These are phyloP conservation scores for Metschnikowia lunata DNA, from an alignment of 805 yeast genomes.

Conservation along the genomic window DNA sequence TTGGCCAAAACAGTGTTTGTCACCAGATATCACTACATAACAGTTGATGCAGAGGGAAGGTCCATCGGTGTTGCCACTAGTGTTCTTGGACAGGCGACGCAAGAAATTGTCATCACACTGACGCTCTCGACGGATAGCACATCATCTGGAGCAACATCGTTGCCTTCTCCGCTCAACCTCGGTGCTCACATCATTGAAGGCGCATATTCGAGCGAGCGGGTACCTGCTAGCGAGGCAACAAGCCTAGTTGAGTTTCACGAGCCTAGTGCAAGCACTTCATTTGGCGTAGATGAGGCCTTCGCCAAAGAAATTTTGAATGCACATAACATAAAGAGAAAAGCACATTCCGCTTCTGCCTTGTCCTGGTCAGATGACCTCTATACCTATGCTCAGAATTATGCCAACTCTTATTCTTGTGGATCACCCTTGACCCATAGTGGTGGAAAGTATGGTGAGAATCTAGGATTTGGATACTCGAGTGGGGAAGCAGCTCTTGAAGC, in stretches of 20 bases:
- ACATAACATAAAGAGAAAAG: slow-evolving; percentile 44
- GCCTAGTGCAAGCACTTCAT: slow-evolving; percentile 15
- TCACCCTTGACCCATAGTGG: slow-evolving; percentile 14
- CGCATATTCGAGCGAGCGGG: background rate
- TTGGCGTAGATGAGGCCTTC: slow-evolving; percentile 27
- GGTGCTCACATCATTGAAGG: no score
- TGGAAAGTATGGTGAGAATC: slow-evolving; percentile 22
- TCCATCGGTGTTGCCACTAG: slow-evolving; percentile 4
- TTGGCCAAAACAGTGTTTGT: slow-evolving; percentile 25
- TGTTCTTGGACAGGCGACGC: no score
- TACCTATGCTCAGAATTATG: slow-evolving; percentile 46
- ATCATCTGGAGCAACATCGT: no score
- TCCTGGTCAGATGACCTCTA: slow-evolving; percentile 55
- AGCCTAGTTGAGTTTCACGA: background rate
- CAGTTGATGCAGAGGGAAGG: slow-evolving; percentile 20
- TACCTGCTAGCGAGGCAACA: background rate
- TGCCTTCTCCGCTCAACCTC: no score
- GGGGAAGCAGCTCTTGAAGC: slow-evolving; percentile 19
- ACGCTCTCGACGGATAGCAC: no score
- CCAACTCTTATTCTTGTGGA: slow-evolving; percentile 46
- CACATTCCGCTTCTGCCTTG: slow-evolving; percentile 27
- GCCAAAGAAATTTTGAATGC: slow-evolving; percentile 47
- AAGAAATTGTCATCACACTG: no score
- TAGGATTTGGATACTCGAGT: slow-evolving; percentile 35
- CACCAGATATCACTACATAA: slow-evolving; percentile 25